Evolutionary conservation across 192 early-diverging fungal species (phyloP).

Genomic region (Physocladia obscura): DNA sequence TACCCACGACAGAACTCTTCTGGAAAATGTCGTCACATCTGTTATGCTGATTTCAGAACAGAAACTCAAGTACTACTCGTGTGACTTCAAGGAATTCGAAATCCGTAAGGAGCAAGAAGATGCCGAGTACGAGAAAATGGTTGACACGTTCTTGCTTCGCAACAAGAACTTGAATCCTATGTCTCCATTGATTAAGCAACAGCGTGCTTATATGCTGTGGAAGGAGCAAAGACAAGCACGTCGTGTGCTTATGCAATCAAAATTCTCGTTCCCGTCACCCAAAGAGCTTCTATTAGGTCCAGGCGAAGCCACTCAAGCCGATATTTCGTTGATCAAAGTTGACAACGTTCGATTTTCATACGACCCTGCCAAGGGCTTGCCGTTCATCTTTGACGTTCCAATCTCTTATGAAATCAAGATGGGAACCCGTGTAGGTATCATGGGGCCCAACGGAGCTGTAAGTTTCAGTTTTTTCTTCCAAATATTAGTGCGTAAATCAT

Average conservation of each 20-base stretch:
- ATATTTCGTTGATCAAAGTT: slow-evolving; percentile 76
- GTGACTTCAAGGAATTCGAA: slow-evolving; percentile 30
- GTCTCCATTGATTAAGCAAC: slow-evolving; percentile 52
- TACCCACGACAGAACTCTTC: slow-evolving; percentile 81
- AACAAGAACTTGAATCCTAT: slow-evolving; percentile 72
- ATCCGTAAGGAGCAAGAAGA: slow-evolving; percentile 23
- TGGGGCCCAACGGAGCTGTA: slow-evolving; percentile 83
- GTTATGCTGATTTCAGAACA: slow-evolving; percentile 82
- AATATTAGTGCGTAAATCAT: neutral
- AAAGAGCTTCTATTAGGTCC: slow-evolving; percentile 49
- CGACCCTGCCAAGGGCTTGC: slow-evolving; percentile 49
- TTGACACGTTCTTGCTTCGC: slow-evolving; percentile 22
- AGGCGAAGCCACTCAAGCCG: slow-evolving; percentile 68
- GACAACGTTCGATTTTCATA: slow-evolving; percentile 72
- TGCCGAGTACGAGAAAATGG: slow-evolving; percentile 24
- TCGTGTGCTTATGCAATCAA: slow-evolving; percentile 6
- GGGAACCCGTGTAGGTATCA: slow-evolving; percentile 75
- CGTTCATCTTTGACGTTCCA: slow-evolving; percentile 48
- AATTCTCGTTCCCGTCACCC: slow-evolving; percentile 74
- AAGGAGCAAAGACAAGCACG: slow-evolving; percentile 14
- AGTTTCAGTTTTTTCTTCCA: slow-evolving; percentile 22
- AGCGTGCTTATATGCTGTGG: slow-evolving; percentile 5
- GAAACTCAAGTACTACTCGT: slow-evolving; percentile 70
- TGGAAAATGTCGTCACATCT: slow-evolving; percentile 74
- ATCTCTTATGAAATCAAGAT: slow-evolving; percentile 68